phyloP scores from a whole-genome alignment of 345 rosid genomes.

The Aquilaria malaccensis region DNA sequence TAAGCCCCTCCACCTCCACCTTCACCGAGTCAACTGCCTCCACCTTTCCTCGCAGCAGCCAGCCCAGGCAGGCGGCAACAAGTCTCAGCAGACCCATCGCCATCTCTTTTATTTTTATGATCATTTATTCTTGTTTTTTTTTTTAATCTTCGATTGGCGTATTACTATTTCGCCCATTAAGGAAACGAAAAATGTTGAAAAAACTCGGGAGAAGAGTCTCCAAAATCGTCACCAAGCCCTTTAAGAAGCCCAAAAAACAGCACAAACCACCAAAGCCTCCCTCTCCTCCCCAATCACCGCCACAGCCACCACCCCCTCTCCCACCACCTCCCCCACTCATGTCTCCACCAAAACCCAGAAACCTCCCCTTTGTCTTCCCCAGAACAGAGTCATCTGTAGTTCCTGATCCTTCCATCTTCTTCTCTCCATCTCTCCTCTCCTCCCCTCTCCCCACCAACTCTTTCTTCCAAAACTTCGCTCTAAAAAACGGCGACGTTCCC shows the following conservation, averaged over 20 bases:
- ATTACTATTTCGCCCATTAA: neutral
- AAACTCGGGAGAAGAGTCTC: slow-evolving; percentile 24
- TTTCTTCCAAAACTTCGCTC: slow-evolving; percentile 89
- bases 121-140: neutral
- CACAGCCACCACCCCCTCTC: slow-evolving; percentile 2
- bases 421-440: slow-evolving; percentile 58
- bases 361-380: slow-evolving; percentile 64
- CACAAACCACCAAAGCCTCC: slow-evolving; percentile 7
- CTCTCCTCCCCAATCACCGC: slow-evolving; percentile 6
- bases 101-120: neutral
- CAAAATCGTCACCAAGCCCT: slow-evolving; percentile 24
- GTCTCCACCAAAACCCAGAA: slow-evolving; percentile 17
- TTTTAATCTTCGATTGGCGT: neutral
- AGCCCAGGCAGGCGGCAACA: too few species aligned
- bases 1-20: neutral
- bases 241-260: slow-evolving; percentile 21
- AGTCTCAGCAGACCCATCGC: neutral
- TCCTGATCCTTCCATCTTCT: slow-evolving; percentile 79
- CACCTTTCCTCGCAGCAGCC: too few species aligned
- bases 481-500: slow-evolving; percentile 70
- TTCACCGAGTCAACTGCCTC: neutral
- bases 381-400: slow-evolving; percentile 46
- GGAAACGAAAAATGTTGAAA: slow-evolving; percentile 17
- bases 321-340: slow-evolving; percentile 18
- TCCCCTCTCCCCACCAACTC: slow-evolving; percentile 85